Evolutionary conservation across 345 rosid genomes (phyloP).

Genomic region (Cardamine resedifolia): DNA sequence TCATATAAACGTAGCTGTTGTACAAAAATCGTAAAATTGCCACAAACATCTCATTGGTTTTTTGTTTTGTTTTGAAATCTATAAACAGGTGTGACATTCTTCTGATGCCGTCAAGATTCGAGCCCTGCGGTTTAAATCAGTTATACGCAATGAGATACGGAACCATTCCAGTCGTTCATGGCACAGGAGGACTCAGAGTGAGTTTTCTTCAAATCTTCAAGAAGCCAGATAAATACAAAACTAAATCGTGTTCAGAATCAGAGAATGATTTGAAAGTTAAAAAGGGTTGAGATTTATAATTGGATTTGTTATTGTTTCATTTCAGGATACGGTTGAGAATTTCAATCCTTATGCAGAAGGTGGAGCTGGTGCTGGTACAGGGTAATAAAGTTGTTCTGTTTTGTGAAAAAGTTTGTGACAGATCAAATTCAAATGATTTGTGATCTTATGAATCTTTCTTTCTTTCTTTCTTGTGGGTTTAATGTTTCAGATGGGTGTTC

Average conservation of each 20-base stretch:
- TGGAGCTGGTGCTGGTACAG: conserved; percentile 77
- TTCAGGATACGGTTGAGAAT: conserved; percentile 88
- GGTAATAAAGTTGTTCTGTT: conserved; percentile 48
- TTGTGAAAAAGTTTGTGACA: neutral
- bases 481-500: conserved; percentile 75
- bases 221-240: neutral
- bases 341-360: conserved; percentile 72
- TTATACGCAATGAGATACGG: conserved; percentile 98
- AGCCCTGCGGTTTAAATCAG: conserved; percentile 95
- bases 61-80: neutral
- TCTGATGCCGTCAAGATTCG: conserved; percentile 97
- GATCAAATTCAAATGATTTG: conserved; percentile 3
- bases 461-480: conserved; percentile 3
- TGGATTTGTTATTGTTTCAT: neutral
- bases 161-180: conserved; percentile 88
- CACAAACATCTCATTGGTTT: conserved; percentile 12
- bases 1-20: neutral
- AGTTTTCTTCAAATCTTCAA: conserved; percentile 38
- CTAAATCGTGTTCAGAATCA: neutral
- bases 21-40: neutral
- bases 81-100: conserved; percentile 86
- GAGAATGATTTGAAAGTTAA: neutral
- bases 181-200: conserved; percentile 92
- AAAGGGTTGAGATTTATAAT: neutral
- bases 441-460: neutral